Conservation (phyloP, 169 alveolate species). For the Cryptosporidium baileyi region DNA sequence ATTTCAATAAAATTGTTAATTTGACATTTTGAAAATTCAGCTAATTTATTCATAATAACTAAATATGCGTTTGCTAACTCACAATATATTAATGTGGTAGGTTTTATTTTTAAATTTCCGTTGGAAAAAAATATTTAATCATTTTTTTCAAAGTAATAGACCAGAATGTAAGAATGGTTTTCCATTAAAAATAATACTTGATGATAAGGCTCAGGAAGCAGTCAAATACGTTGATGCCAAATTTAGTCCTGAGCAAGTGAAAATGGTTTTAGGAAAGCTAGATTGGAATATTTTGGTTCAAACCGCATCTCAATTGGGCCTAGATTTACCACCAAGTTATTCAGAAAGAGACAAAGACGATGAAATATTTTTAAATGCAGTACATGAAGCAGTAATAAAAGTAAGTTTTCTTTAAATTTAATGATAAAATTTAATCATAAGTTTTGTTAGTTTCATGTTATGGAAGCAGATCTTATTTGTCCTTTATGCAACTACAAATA, state of each 20-base stretch:
- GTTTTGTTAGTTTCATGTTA: constrained; percentile 66
- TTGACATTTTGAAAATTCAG: no score
- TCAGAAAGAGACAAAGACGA: constrained; percentile 66
- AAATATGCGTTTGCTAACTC: constrained; percentile 74
- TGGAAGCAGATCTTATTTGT: constrained; percentile 74
- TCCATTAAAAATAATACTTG: constrained; percentile 45
- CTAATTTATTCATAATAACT: no score
- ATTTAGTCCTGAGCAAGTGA: constrained; percentile 62
- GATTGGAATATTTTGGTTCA: constrained; percentile 74
- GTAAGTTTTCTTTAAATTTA: constrained; percentile 19
- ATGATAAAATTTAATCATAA: constrained; percentile 15
- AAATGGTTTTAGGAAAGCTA: constrained; percentile 53
- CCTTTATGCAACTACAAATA: constrained; percentile 71
- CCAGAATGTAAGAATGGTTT: constrained; percentile 57
- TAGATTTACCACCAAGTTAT: constrained; percentile 67
- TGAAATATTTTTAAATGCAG: constrained; percentile 70
- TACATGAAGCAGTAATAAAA: constrained; percentile 50
- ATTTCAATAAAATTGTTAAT: no score
- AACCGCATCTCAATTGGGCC: constrained; percentile 70
- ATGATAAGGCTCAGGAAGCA: constrained; percentile 19
- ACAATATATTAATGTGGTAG: constrained; percentile 72
- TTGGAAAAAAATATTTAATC: background rate
- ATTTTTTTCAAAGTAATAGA: constrained; percentile 4
- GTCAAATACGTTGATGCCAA: constrained; percentile 52
- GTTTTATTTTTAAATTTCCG: background rate